Conservation (phyloP, 192 early-diverging fungal genomes). For the Coemansia aciculifera region DNA sequence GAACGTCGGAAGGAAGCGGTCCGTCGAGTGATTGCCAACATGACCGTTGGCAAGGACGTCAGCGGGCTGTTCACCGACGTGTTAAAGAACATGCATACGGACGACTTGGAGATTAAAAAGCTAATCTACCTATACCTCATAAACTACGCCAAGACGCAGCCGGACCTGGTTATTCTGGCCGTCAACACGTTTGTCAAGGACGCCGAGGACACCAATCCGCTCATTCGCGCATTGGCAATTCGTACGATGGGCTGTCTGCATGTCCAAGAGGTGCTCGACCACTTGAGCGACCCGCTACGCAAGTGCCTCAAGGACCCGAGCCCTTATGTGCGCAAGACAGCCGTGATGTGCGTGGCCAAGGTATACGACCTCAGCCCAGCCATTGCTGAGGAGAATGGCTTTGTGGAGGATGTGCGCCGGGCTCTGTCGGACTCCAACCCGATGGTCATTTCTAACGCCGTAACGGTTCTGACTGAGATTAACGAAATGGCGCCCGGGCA, state of each 20-base stretch:
- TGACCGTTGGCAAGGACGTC: conserved; percentile 99
- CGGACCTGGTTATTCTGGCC: conserved; percentile 94
- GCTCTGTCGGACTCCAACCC: conserved; percentile 93
- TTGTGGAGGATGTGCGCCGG: conserved; percentile 80
- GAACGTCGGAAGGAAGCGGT: conserved; percentile 96
- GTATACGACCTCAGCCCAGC: conserved; percentile 87
- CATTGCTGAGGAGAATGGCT: conserved; percentile 90
- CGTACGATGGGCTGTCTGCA: conserved; percentile 98
- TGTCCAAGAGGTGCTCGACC: conserved; percentile 93
- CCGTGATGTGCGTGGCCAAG: conserved; percentile 94
- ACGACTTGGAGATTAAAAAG: conserved; percentile 97
- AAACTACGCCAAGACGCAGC: conserved; percentile 96
- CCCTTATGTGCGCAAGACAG: conserved; percentile 98
- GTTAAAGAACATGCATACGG: conserved; percentile 99
- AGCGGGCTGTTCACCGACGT: conserved; percentile 93
- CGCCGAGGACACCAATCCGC: conserved; percentile 89
- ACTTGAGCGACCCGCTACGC: conserved; percentile 86
- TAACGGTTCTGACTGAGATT: conserved; percentile 91
- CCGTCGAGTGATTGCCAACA: conserved; percentile 98
- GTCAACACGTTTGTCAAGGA: conserved; percentile 99
- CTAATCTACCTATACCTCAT: conserved; percentile 97
- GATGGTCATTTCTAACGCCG: conserved; percentile 96
- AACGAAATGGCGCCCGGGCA: conserved; percentile 66
- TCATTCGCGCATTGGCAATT: conserved; percentile 94
- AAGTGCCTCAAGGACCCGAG: conserved; percentile 90